phyloP scores from a whole-genome alignment of 73 alveolate genomes.

The Uronychia binucleata region DNA sequence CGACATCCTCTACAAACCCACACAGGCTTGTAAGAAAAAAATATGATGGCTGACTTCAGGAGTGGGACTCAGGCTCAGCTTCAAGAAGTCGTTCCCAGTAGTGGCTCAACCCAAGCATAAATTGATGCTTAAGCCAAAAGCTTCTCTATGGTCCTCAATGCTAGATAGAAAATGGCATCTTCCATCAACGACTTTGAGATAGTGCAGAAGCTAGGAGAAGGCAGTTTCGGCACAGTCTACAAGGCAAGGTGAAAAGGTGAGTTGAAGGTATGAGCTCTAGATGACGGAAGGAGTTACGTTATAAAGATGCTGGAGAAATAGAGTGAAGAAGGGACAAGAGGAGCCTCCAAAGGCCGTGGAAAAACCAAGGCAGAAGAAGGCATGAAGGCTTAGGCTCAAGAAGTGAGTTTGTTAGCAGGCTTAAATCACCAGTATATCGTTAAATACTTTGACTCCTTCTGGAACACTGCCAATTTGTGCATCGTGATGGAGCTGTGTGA shows the following conservation, averaged over 20 bases:
- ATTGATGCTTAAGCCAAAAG: too few relatives aligned
- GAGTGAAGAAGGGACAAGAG: conserved; percentile 21
- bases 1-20: too few relatives aligned
- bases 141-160: too few relatives aligned
- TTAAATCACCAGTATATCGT: conserved; percentile 68
- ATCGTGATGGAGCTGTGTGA: conserved; percentile 97
- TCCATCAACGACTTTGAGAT: background rate
- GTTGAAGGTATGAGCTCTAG: background rate
- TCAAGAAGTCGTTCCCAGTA: too few relatives aligned
- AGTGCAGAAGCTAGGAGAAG: background rate
- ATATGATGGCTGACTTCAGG: too few relatives aligned
- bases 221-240: background rate
- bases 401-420: conserved; percentile 58
- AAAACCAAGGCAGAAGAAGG: background rate
- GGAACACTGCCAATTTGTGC: conserved; percentile 69
- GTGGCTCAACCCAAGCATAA: too few relatives aligned
- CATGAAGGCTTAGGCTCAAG: conserved; percentile 43
- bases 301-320: conserved; percentile 65
- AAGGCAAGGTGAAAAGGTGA: background rate
- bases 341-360: background rate
- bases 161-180: too few relatives aligned
- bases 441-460: conserved; percentile 87
- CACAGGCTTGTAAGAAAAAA: too few relatives aligned
- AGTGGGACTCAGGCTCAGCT: too few relatives aligned
- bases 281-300: conserved; percentile 63